Conservation (phyloP, 169 alveolate genomes). For the Babesia caballi region DNA sequence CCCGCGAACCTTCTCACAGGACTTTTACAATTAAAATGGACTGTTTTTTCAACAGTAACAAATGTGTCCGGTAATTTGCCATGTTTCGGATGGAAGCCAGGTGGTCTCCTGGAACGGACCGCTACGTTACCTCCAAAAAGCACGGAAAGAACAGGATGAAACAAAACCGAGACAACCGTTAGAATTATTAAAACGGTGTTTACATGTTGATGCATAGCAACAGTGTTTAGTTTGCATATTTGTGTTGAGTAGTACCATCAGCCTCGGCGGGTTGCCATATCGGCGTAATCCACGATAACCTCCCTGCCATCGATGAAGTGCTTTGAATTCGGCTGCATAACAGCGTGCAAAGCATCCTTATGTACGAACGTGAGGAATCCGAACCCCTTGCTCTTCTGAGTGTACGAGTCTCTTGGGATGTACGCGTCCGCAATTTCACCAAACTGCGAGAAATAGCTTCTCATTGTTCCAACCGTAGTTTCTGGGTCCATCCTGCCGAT, state of each 20-base stretch:
- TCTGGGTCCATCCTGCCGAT: slow-evolving; percentile 60
- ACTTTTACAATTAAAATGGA: no score
- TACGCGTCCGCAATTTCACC: slow-evolving; percentile 72
- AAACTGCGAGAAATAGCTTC: slow-evolving; percentile 65
- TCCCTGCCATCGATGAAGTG: slow-evolving; percentile 64
- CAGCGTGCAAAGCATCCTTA: slow-evolving; percentile 54
- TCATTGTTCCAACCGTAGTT: slow-evolving; percentile 53
- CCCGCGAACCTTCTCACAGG: not conserved
- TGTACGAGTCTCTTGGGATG: slow-evolving; percentile 63
- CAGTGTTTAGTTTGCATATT: not conserved
- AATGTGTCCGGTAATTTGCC: not conserved
- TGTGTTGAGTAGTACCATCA: not conserved
- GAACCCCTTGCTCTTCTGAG: slow-evolving; percentile 62
- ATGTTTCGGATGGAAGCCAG: not conserved
- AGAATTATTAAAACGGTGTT: not conserved
- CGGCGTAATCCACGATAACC: slow-evolving; percentile 64
- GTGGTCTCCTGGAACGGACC: not conserved
- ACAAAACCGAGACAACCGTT: not conserved
- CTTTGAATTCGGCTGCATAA: slow-evolving; percentile 44
- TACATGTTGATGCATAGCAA: slow-evolving; percentile 11
- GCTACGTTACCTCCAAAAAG: not conserved
- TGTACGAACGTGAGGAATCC: slow-evolving; percentile 63
- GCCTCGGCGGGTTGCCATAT: slow-evolving; percentile 27
- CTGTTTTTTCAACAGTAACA: not conserved
- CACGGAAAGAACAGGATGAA: not conserved